Evolutionary conservation across 805 yeast species (phyloP), one percentile per base, ranked within the genome.

Genomic region (Kodamaea laetipori): DNA sequence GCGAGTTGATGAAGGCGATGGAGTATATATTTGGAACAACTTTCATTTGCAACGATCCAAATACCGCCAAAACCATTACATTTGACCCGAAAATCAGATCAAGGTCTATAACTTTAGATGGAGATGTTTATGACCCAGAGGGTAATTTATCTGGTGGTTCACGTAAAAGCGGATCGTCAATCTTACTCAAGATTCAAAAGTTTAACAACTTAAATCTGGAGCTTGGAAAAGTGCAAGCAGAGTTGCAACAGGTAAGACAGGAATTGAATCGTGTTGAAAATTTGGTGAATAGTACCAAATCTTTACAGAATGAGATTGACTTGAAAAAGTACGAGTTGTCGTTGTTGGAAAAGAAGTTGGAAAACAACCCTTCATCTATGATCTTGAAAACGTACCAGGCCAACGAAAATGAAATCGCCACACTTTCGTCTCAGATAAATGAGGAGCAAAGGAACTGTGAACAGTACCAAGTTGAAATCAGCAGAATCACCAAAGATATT

Each of bases 121-220:
- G 99, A 40, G 99, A 94, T 61, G 77, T 84, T 8, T 94, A 90
- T 64, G 99, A 94, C 59, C 99, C 99, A 0, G 89, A 85, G 52
- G 99, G 99, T 11, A 87, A 96, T 6, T 70, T 94, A 19, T 86
- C 97, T 1, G 99, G 99, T 37, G 98, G 98, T n/a, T 82, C 95
- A 15, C 75, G 92, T 52, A 81, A 74, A 49, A 70, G 71, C 38
- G 67, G 78, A 11, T 73, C 79, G 1, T 77, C 89, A 0, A 62
- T 85, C 2, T 69, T 90, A 44, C 60, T 79, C 8, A 79, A 78
- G 34, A 78, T 90, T 60, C 92, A 84, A 55, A 77, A 77, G 45
- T 83, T 76, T 52, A 85, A 86, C 54, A 61, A 56, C 11, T 55
- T 77, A 9, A 66, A 67, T 17, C 53, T 56, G 7, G 66, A 69